Base-by-base conservation (phyloP, 1,139 yeast species). In the Scheffersomyces segobiensis region DNA sequence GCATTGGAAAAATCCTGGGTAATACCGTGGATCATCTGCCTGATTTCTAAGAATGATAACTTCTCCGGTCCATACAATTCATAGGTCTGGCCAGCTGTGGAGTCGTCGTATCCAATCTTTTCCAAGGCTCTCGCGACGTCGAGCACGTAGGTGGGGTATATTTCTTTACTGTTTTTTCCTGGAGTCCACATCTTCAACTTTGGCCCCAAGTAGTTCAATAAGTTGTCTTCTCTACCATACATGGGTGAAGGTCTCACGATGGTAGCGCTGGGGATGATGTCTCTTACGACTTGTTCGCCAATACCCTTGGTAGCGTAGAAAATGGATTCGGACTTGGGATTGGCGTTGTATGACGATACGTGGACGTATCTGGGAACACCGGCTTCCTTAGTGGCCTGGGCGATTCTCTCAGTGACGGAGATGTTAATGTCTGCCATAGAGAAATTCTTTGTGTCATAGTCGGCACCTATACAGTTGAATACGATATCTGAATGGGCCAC, bases 211-310 rank as follows among this genome's bases (percentile, higher is more conserved):
- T 82, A 82, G 76, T 87, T 88, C 67, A 91, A 80, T 71, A 91
- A 86, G 63, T 83, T 79, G 72, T 90, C 95, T 71, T 88, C 90
- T 71, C 88, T 81, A 51, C 96, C 96, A 70, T 76, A 91, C 85
- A 91, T 83, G 62, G 91, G 92, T 21, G 91, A 87, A 14, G 97
- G 97, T 74, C 97, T 87, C 52, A 91, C 96, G 69, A 91, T 90
- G 47, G 97, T 91, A 54, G 91, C 82, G 66, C 87, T 90, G 46
- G 97, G 96, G 58, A 84, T 73, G 56, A 84, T 83, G 55, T 86
- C 91, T 63, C 83, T 80, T 50, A 88, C 96, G 46, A 83, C 83
- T 69, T 85, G 81, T 76, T 91, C 97, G 61, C 91, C 95, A 57
- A 87, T 76, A 60, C 91, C 96, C 78, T 91, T 91, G 56, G 97